phyloP scores from a whole-genome alignment of 768 basidiomycete species.

The Lentinus brumalis region DNA sequence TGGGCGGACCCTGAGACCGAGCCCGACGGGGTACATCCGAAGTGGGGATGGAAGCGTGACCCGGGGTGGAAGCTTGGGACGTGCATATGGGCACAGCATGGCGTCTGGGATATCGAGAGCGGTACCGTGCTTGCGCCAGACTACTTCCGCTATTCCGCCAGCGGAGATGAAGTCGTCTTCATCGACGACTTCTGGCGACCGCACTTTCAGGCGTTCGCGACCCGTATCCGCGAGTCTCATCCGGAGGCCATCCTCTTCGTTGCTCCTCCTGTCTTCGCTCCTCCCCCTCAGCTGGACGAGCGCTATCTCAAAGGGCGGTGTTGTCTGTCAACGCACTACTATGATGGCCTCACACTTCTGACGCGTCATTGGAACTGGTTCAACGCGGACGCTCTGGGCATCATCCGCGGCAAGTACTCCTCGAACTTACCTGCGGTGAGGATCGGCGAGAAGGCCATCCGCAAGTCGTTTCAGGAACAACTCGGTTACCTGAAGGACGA shows the following conservation, averaged over 20 bases:
- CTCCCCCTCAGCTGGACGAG: conserved; percentile 64
- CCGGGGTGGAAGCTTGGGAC: conserved; percentile 70
- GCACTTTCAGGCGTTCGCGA: conserved; percentile 60
- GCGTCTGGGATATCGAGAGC: conserved; percentile 81
- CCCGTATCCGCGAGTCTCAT: conserved; percentile 65
- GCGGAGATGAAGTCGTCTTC: conserved; percentile 58
- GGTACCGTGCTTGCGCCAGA: conserved; percentile 67
- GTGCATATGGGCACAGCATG: conserved; percentile 87
- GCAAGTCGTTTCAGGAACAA: conserved; percentile 80
- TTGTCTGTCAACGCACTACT: conserved; percentile 85
- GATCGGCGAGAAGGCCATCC: conserved; percentile 82
- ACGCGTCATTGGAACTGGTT: conserved; percentile 93
- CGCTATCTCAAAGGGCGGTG: conserved; percentile 64
- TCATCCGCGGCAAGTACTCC: conserved; percentile 83
- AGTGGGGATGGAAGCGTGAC: conserved; percentile 86
- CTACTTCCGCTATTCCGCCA: conserved; percentile 59
- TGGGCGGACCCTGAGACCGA: conserved; percentile 69
- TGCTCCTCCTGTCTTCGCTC: conserved; percentile 87
- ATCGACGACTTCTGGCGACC: conserved; percentile 79
- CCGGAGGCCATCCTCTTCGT: conserved; percentile 87
- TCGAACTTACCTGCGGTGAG: conserved; percentile 70
- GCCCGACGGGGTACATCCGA: conserved; percentile 54
- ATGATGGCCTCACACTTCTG: conserved; percentile 93
- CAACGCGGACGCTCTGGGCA: conserved; percentile 92
- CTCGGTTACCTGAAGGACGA: conserved; percentile 79